Conservation (phyloP, 2,329 filamentous ascomycete species). For the Colletotrichum phormii region DNA sequence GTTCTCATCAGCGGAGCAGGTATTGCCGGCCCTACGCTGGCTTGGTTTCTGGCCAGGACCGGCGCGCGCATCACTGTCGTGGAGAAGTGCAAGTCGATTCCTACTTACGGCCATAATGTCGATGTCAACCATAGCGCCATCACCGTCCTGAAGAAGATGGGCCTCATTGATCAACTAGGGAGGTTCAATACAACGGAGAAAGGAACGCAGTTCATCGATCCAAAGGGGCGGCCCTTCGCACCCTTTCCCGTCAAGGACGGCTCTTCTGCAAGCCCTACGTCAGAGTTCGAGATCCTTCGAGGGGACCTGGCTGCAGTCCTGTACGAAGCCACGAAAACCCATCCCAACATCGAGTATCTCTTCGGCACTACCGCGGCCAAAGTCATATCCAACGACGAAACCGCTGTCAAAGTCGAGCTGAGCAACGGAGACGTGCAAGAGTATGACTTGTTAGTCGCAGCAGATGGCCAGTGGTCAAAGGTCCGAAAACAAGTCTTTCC, state of each 20-base stretch:
- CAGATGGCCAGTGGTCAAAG: conserved; percentile 65
- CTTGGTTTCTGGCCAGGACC: conserved; percentile 16
- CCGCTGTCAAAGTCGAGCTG: conserved; percentile 52
- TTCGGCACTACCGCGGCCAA: conserved; percentile 39
- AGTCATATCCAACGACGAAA: conserved; percentile 39
- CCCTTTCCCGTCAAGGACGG: conserved; percentile 53
- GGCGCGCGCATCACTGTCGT: conserved; percentile 20
- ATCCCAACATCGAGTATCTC: conserved; percentile 42
- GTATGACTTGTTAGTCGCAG: conserved; percentile 66
- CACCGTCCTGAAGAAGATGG: conserved; percentile 43
- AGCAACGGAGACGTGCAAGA: conserved; percentile 52
- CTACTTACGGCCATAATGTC: conserved; percentile 10
- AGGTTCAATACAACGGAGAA: conserved; percentile 56
- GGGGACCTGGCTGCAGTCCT: conserved; percentile 64
- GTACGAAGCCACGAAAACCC: conserved; percentile 48
- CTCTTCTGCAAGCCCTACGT: conserved; percentile 56
- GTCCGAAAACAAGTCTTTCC: conserved; percentile 55
- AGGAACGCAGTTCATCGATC: conserved; percentile 60
- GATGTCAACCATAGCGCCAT: conserved; percentile 39
- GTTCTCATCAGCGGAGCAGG: conserved; percentile 38
- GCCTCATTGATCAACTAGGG: conserved; percentile 50
- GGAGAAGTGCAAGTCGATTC: conserved; percentile 1
- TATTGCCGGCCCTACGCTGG: conserved; percentile 18
- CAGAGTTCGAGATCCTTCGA: conserved; percentile 70
- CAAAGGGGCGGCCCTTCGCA: conserved; percentile 49